These are phyloP conservation scores for Capsella rubella DNA, from an alignment of 441 rosid genomes.

Conservation along the genomic window DNA sequence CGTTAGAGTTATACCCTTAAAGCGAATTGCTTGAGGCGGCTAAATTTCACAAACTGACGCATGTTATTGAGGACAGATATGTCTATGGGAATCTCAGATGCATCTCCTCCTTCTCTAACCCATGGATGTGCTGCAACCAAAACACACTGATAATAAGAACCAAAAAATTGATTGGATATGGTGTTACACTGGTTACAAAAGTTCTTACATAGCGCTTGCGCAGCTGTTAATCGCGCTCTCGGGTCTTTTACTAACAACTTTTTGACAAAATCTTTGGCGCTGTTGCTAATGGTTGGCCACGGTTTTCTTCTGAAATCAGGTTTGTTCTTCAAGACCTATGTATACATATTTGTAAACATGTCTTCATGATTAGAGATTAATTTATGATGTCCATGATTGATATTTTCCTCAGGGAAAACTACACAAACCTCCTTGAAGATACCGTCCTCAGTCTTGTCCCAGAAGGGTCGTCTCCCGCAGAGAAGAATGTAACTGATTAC, in stretches of 20 bases:
- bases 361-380: not conserved
- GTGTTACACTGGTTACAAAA: not conserved
- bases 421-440: conserved; percentile 86
- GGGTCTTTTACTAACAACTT: conserved; percentile 96
- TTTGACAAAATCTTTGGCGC: conserved; percentile 92
- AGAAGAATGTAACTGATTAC: conserved; percentile 96
- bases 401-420: not conserved
- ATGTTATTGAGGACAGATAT: conserved; percentile 89
- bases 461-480: conserved; percentile 96
- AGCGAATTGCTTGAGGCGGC: conserved; percentile 95
- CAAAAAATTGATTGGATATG: not conserved
- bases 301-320: conserved; percentile 97
- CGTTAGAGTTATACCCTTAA: conserved; percentile 65
- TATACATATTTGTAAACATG: not conserved
- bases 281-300: conserved; percentile 85
- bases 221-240: conserved; percentile 91
- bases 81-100: conserved; percentile 98
- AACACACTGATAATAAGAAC: not conserved
- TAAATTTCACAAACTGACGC: conserved; percentile 95
- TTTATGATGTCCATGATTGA: conserved; percentile 32
- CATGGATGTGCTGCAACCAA: conserved; percentile 82
- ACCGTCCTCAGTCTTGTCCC: conserved; percentile 99
- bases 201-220: conserved; percentile 72
- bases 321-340: conserved; percentile 82
- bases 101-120: conserved; percentile 99